Percentiles rank a stretch among this genome's conserved stretches.
These are phyloP conservation scores for Neocatenulostroma microsporum DNA, from an alignment of 2,329 filamentous ascomycete genomes.

Conservation along the genomic window DNA sequence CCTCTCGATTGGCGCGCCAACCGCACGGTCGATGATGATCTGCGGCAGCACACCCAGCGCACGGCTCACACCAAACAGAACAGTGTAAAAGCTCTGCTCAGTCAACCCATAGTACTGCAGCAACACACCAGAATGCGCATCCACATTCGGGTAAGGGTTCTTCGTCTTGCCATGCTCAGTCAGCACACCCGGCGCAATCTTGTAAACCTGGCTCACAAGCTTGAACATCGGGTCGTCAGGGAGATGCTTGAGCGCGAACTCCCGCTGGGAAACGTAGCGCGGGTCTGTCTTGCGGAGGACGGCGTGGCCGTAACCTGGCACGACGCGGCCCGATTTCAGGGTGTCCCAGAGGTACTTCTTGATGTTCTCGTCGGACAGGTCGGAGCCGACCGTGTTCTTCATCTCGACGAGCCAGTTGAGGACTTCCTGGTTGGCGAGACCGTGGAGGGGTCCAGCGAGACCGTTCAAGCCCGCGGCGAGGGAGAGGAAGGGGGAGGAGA, in stretches of 20 bases:
- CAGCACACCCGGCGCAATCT: constrained; percentile 95
- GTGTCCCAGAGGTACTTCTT: constrained; percentile 98
- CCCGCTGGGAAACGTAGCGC: constrained; percentile 96
- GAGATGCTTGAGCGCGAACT: constrained; percentile 89
- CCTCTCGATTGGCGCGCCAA: constrained; percentile 94
- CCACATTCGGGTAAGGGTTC: constrained; percentile 99
- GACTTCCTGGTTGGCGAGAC: constrained; percentile 99
- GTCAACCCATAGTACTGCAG: constrained; percentile 99
- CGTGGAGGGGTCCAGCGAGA: constrained; percentile 95
- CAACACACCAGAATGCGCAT: constrained; percentile 97
- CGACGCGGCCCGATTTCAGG: constrained; percentile 89
- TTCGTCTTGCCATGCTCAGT: constrained; percentile 99
- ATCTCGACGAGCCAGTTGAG: constrained; percentile 99
- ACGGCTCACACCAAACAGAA: constrained; percentile 97
- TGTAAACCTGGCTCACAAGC: constrained; percentile 99
- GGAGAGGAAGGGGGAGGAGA: constrained; percentile 96
- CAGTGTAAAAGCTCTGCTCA: constrained; percentile 99
- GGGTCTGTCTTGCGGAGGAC: constrained; percentile 99
- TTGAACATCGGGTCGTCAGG: constrained; percentile 99
- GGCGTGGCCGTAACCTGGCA: constrained; percentile 96
- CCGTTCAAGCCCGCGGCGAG: constrained; percentile 95
- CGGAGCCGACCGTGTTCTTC: constrained; percentile 90
- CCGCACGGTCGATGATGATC: constrained; percentile 97
- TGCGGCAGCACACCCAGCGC: constrained; percentile 97
- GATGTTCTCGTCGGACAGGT: constrained; percentile 93